Evolutionary conservation across 2,329 filamentous ascomycete species (phyloP), one percentile per base, ranked within the genome.

Genomic region (Xylaria digitata): DNA sequence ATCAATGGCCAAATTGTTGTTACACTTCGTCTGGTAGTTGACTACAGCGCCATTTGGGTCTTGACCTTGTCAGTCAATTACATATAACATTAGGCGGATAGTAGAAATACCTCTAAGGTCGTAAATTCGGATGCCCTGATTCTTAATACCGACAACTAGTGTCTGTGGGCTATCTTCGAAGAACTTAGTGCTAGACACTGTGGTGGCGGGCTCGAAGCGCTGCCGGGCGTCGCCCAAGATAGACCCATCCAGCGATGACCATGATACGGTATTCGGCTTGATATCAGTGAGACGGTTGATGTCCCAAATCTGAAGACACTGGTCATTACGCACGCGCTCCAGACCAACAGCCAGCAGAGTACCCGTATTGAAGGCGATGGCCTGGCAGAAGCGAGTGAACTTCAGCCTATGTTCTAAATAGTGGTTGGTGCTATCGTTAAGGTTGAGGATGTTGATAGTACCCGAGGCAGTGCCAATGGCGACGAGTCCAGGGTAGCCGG

Each of bases 251-350:
- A 79, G 72, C 1, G 84, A 82, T 37, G 87, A 88, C 26, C 87
- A 88, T 37, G 79, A 79, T 21, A 15, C 37, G 13, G 78, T 77
- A 17, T 77, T 79, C 40, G 81, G 76, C 72, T 83, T 83, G 77
- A 85, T 80, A 49, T 78, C 82, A 21, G 83, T 85, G 54, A 88
- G 82, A 45, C 87, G 87, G 72, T 87, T 90, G 61, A 94, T 85
- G 77, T 96, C 92, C 87, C 92, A 96, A 34, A 96, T 90, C 73
- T 95, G 92, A 55, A 96, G 84, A 73, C 91, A 94, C 69, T 91
- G 88, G 75, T 96, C 93, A 78, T 92, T 94, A 37, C 93, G 87
- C 26, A 94, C 92, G 72, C 92, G 86, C 74, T 96, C 93, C 58
- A 96, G 82, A 1, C 92, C 93, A 32, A 94, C 92, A 9, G 92